Percentiles rank a stretch among this genome's conserved stretches.
Conservation (phyloP, 176 grass and related monocot species). For the Hordeum vulgare region DNA sequence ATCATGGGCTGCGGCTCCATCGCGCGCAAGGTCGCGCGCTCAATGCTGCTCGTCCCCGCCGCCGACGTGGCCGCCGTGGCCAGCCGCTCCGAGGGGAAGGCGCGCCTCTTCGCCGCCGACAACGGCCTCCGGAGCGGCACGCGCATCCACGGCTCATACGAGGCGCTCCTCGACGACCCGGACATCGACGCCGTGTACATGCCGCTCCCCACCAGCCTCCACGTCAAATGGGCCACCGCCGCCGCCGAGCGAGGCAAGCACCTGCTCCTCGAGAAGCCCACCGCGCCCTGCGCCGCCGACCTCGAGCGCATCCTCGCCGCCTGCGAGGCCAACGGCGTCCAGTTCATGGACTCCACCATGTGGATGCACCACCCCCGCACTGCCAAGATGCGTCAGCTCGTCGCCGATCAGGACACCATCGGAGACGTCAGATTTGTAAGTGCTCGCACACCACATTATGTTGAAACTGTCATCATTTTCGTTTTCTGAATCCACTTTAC, state of each 20-base stretch:
- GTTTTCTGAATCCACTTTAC: background rate
- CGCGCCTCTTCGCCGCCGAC: constrained; percentile 54
- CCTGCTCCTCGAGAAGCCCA: constrained; percentile 87
- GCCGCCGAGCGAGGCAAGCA: constrained; percentile 66
- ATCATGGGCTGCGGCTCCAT: constrained; percentile 78
- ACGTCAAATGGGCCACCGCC: constrained; percentile 54
- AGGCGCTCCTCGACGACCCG: constrained; percentile 61
- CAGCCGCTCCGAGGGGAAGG: constrained; percentile 61
- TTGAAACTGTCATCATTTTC: background rate
- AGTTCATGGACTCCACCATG: constrained; percentile 95
- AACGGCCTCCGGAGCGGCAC: constrained; percentile 31
- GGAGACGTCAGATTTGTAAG: constrained; percentile 55
- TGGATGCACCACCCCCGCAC: constrained; percentile 93
- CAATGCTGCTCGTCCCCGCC: constrained; percentile 41
- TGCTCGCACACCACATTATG: background rate
- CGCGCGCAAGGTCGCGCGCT: constrained; percentile 64
- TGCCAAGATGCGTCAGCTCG: constrained; percentile 61
- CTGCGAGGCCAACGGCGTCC: constrained; percentile 42
- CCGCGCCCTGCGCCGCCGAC: constrained; percentile 58
- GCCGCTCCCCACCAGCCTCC: constrained; percentile 80
- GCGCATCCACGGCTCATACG: constrained; percentile 57
- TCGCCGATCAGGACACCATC: constrained; percentile 55
- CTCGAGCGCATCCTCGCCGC: constrained; percentile 62
- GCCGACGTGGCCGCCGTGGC: constrained; percentile 49
- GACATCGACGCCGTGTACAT: constrained; percentile 74